phyloP scores from a whole-genome alignment of 805 yeast species.

The Komagataella kurtzmanii region DNA sequence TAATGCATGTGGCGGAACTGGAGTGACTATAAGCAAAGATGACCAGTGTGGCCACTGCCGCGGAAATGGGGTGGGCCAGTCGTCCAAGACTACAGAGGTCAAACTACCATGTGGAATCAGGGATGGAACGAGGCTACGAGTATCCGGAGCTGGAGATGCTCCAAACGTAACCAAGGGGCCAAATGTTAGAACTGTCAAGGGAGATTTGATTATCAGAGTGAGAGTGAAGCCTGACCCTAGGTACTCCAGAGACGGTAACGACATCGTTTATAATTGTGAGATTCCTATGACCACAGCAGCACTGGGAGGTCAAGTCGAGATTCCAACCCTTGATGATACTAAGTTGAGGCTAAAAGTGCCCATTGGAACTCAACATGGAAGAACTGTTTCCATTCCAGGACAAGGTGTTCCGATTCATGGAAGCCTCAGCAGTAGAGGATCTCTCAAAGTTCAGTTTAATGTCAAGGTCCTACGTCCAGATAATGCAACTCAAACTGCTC shows the following conservation, averaged over 20 bases:
- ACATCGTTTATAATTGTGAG: conserved; percentile 49
- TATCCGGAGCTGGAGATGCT: conserved; percentile 83
- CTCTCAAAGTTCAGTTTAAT: conserved; percentile 59
- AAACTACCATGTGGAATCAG: conserved; percentile 82
- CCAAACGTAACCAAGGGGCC: conserved; percentile 69
- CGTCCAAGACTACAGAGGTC: conserved; percentile 57
- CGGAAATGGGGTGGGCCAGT: conserved; percentile 75
- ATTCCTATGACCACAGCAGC: conserved; percentile 95
- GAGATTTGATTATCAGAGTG: conserved; percentile 79
- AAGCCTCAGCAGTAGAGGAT: conserved; percentile 45
- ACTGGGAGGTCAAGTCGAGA: conserved; percentile 77
- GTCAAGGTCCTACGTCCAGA: conserved; percentile 64
- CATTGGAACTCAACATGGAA: conserved; percentile 72
- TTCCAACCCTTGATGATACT: conserved; percentile 79
- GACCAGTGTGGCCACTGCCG: conserved; percentile 75
- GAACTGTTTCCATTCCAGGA: conserved; percentile 62
- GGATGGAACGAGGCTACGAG: conserved; percentile 76
- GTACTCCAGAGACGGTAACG: conserved; percentile 54
- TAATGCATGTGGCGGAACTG: conserved; percentile 75
- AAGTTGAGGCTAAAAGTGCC: conserved; percentile 68
- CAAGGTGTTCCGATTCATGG: conserved; percentile 69
- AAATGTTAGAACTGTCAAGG: conserved; percentile 56
- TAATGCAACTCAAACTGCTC: conserved; percentile 74
- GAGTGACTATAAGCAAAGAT: conserved; percentile 53
- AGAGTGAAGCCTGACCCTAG: conserved; percentile 62